Evolutionary conservation across 1,284 basidiomycete genomes (phyloP).

Genomic region (Leccinum subrobustum): DNA sequence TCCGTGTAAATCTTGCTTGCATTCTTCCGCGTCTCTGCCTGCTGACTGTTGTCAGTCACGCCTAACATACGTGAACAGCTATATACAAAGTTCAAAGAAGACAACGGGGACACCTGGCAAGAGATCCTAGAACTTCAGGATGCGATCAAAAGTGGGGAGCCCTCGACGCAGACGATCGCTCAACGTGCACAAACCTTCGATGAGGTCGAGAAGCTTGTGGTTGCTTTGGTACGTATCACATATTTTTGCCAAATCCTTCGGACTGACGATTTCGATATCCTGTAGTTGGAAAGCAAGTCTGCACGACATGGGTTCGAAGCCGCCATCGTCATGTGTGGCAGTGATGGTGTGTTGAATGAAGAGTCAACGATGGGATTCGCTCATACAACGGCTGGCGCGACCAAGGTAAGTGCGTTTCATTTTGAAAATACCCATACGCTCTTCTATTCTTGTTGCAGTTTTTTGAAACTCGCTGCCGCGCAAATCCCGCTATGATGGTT

Average conservation of each 20-base stretch:
- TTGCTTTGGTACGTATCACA: background rate
- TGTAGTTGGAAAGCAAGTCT: background rate
- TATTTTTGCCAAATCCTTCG: background rate
- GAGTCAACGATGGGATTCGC: background rate
- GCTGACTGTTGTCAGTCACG: background rate
- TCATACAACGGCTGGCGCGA: background rate
- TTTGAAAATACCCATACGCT: background rate
- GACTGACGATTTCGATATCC: background rate
- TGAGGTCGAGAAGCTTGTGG: background rate
- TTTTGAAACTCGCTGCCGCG: too few species aligned
- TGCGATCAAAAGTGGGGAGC: background rate
- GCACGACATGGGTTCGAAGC: constrained; percentile 4
- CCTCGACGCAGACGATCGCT: background rate
- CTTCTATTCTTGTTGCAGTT: background rate
- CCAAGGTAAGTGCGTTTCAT: background rate
- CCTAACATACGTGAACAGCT: background rate
- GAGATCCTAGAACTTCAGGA: constrained; percentile 3
- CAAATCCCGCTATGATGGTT: too few species aligned
- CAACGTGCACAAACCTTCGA: background rate
- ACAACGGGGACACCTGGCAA: constrained; percentile 1
- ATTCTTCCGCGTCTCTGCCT: background rate
- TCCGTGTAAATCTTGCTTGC: background rate
- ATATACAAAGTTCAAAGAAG: constrained; percentile 6
- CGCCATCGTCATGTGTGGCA: constrained; percentile 3
- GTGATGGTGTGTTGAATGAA: background rate